phyloP scores from a whole-genome alignment of 2,329 filamentous ascomycete genomes.

The Tolypocladium cylindrosporum region DNA sequence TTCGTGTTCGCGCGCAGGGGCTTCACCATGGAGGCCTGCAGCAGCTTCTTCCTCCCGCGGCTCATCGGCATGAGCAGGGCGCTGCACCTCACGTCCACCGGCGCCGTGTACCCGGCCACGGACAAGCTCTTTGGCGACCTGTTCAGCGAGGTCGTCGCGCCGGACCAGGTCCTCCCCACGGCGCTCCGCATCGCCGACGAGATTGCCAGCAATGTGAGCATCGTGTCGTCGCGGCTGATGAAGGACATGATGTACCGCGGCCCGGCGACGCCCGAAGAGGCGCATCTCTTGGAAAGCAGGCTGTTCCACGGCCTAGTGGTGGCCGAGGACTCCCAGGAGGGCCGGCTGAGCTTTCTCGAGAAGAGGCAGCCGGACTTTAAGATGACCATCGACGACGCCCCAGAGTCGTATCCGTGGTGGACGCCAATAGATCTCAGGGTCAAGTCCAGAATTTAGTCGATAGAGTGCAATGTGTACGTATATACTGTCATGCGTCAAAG shows the following conservation, averaged over 20 bases:
- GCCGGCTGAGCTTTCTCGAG: constrained; percentile 54
- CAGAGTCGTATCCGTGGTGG: constrained; percentile 61
- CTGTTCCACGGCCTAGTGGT: constrained; percentile 52
- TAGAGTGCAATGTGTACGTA: neutral
- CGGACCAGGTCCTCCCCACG: constrained; percentile 50
- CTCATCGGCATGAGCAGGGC: constrained; percentile 56
- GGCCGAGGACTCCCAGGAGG: constrained; percentile 52
- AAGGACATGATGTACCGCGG: constrained; percentile 60
- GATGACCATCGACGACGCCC: constrained; percentile 50
- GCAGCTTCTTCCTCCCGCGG: constrained; percentile 61
- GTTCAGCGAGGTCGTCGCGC: constrained; percentile 55
- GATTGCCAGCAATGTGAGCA: constrained; percentile 55
- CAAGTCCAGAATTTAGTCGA: constrained; percentile 12
- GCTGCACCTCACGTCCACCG: constrained; percentile 57
- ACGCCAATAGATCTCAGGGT: constrained; percentile 28
- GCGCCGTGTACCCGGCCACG: constrained; percentile 43
- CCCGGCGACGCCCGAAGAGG: constrained; percentile 51
- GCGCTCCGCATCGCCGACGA: constrained; percentile 59
- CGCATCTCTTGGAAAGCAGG: constrained; percentile 59
- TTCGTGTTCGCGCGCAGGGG: constrained; percentile 66
- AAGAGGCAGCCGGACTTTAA: constrained; percentile 55
- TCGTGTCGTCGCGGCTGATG: constrained; percentile 55
- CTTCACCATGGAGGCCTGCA: constrained; percentile 62
- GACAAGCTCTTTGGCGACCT: constrained; percentile 46
- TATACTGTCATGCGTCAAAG: neutral